Percentiles rank a stretch among this genome's conserved stretches.
These are phyloP conservation scores for Zygoascus ofunaensis DNA, from an alignment of 805 yeast genomes.

Conservation along the genomic window DNA sequence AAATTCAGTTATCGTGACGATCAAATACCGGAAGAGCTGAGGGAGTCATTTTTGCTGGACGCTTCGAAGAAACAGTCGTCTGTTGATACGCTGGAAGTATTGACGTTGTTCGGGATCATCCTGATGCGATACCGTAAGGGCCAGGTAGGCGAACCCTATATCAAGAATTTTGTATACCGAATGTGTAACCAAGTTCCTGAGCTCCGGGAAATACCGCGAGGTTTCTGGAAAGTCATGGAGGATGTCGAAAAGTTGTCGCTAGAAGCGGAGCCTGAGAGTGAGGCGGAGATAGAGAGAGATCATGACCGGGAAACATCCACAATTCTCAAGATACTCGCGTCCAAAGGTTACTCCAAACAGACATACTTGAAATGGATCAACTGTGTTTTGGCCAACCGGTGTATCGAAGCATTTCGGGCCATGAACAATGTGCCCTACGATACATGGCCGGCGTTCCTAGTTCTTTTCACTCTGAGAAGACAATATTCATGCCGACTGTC, in stretches of 20 bases:
- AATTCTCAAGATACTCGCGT: slow-evolving; percentile 5
- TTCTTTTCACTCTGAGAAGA: slow-evolving; percentile 21
- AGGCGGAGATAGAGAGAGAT: too few species aligned
- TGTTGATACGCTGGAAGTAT: slow-evolving; percentile 7
- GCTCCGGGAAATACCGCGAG: neutral
- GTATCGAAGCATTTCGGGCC: slow-evolving; percentile 15
- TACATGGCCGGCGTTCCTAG: slow-evolving; percentile 24
- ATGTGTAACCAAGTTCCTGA: neutral
- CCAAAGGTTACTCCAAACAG: slow-evolving; percentile 8
- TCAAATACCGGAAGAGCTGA: slow-evolving; percentile 3
- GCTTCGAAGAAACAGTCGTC: neutral
- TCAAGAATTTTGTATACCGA: neutral
- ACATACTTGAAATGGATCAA: slow-evolving; percentile 14
- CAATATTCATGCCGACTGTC: slow-evolving; percentile 15
- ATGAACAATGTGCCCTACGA: slow-evolving; percentile 9
- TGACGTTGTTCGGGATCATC: slow-evolving; percentile 9
- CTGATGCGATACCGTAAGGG: neutral
- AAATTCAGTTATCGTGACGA: slow-evolving; percentile 1
- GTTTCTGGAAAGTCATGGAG: neutral
- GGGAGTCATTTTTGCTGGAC: neutral
- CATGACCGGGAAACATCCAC: neutral
- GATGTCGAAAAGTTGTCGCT: slow-evolving; percentile 2
- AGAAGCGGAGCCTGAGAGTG: too few species aligned
- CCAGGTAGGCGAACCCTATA: neutral
- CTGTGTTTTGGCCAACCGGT: slow-evolving; percentile 12